These are phyloP conservation scores for Populus hybrid DNA, from an alignment of 441 rosid species.

Conservation along the genomic window DNA sequence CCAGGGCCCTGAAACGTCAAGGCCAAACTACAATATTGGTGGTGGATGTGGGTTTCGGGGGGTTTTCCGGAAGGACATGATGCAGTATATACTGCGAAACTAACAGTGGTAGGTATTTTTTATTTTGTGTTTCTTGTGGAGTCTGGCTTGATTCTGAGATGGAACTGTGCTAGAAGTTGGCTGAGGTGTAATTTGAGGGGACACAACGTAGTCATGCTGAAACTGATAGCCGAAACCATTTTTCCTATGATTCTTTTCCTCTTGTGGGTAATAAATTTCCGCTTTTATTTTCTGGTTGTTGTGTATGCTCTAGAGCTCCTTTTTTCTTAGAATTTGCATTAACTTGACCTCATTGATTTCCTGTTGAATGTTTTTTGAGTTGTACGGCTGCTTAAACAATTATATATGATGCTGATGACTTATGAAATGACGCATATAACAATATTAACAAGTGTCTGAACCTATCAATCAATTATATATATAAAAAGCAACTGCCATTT, in stretches of 20 bases:
- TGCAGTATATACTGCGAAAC: constrained; percentile 62
- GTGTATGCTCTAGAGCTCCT: neutral
- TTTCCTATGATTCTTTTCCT: neutral
- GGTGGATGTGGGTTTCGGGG: constrained; percentile 32
- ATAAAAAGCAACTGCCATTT: too few relatives aligned
- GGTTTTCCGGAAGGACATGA: constrained; percentile 64
- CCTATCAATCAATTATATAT: neutral
- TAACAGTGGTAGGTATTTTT: constrained; percentile 25
- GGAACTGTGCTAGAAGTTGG: neutral
- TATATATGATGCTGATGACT: neutral
- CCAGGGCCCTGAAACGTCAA: constrained; percentile 19
- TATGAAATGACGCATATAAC: neutral
- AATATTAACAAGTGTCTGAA: neutral
- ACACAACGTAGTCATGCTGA: neutral
- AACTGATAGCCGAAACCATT: neutral
- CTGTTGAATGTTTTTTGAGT: neutral
- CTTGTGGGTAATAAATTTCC: neutral
- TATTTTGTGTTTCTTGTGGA: neutral
- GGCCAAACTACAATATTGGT: constrained; percentile 19
- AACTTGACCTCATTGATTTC: neutral
- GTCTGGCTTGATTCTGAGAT: constrained; percentile 9
- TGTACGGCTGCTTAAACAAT: neutral
- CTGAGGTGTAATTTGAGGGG: neutral
- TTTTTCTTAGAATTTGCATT: neutral
- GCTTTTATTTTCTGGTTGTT: neutral